Conservation (phyloP, 352 stramenopile species). For the Plasmopara viticola region DNA sequence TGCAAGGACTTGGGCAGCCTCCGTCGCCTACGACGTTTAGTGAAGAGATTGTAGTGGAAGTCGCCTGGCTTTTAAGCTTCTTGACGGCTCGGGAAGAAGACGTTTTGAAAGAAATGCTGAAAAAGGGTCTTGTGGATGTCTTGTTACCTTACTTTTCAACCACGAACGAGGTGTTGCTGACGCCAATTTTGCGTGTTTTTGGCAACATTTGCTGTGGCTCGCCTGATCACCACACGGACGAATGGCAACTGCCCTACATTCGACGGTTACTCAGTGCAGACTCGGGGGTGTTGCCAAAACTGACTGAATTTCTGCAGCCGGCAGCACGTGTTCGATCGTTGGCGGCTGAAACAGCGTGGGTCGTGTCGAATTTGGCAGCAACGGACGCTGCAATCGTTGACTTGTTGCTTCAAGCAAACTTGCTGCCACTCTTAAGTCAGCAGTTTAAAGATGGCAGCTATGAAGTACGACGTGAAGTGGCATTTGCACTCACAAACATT, state of each 20-base stretch:
- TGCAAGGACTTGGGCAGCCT: conserved; percentile 32
- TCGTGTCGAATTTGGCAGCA: conserved; percentile 70
- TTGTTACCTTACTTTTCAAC: conserved; percentile 58
- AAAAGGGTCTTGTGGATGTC: conserved; percentile 42
- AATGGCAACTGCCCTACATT: conserved; percentile 63
- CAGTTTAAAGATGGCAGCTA: conserved; percentile 60
- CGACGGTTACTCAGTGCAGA: conserved; percentile 36
- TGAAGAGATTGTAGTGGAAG: conserved; percentile 61
- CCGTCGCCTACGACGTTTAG: conserved; percentile 27
- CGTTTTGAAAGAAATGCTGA: conserved; percentile 58
- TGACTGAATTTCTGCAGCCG: conserved; percentile 47
- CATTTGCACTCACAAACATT: conserved; percentile 69
- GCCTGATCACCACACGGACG: conserved; percentile 62
- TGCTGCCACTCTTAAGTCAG: conserved; percentile 48
- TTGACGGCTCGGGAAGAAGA: conserved; percentile 76
- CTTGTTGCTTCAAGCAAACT: conserved; percentile 38
- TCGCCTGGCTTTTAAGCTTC: conserved; percentile 83
- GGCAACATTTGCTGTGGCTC: conserved; percentile 74
- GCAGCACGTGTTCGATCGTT: conserved; percentile 27
- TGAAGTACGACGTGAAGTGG: conserved; percentile 64
- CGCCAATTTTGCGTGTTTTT: conserved; percentile 68
- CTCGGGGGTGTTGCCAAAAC: conserved; percentile 51
- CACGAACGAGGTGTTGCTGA: conserved; percentile 57
- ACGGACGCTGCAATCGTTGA: conserved; percentile 48
- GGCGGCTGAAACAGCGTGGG: conserved; percentile 62